Evolutionary conservation across 257 asterid species (phyloP), one percentile per base, ranked within the genome.

Genomic region (Jacaranda mimosifolia): DNA sequence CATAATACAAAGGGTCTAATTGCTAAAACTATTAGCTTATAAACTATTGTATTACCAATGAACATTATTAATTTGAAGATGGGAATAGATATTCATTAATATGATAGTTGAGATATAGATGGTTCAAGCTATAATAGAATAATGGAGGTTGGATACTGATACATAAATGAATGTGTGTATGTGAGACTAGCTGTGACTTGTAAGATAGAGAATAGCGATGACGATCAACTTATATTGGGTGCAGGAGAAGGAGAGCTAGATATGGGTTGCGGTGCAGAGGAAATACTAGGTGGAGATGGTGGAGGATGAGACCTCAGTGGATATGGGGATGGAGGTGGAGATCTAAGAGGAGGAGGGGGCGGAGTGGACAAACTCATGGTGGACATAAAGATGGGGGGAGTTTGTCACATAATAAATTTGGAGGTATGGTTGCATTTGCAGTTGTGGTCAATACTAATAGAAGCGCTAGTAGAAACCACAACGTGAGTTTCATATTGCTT

Each of bases 381-480:
- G n/a, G n/a, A n/a, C n/a, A n/a, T n/a, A n/a, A n/a, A n/a, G n/a
- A n/a, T n/a, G n/a, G n/a, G n/a, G n/a, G n/a, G n/a, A n/a, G n/a
- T n/a, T n/a, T n/a, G n/a, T n/a, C n/a, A n/a, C n/a, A n/a, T n/a
- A n/a, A n/a, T n/a, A n/a, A n/a, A n/a, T n/a, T n/a, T 3, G 77
- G 62, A 12, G 48, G 32, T 3, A 46, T 4, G 7, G 52, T 53
- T 4, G 75, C 67, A 14, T 38, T 60, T 71, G 48, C 19, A 4
- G 43, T 18, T 0, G 52, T 40, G 14, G 60, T 53, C 26, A 58
- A 7, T 26, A 65, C 11, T 18, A 64, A 17, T 4, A 49, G 43
- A 51, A 77, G 48, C 32, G 76, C 81, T 48, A 69, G 7, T 15
- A 77, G 71, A 77, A 68, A 71, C 81, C 81, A 57, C 39, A 58